Base-by-base conservation (phyloP, 2,329 filamentous ascomycete genomes). In the Pseudocercospora pini-densiflorae region DNA sequence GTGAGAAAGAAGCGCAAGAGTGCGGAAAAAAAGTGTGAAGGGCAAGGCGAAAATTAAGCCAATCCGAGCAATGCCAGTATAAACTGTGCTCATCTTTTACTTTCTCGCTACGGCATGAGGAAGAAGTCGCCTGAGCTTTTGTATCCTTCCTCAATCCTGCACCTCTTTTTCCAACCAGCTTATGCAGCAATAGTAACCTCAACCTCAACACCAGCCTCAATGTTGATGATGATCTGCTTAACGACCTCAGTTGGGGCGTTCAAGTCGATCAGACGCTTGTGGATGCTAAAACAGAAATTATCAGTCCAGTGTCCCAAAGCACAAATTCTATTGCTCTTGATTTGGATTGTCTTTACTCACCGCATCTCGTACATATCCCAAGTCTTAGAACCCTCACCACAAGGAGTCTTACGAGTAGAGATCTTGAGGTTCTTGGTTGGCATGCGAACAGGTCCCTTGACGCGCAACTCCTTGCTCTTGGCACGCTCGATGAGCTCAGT, bases 371-470 rank as follows among this genome's bases (percentile, higher is more conserved):
- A 99, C 84, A 88, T 90, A 83, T 98, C 95, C 95, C 95, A 99
- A 81, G 95, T 99, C 93, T 99, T 99, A 85, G 92, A 96, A 86
- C 95, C 95, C 90, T 99, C 95, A 92, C 95, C 95, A 86, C 92
- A 95, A 83, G 95, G 95, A 74, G 95, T 98, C 92, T 99, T 99
- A 81, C 95, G 92, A 88, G 95, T 97, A 82, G 92, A 93, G 88
- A 97, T 89, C 88, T 95, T 93, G 79, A 98, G 89, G 82, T 89
- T 92, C 91, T 97, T 97, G 87, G 94, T 97, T 78, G 95, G 93
- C 79, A 97, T 91, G 80, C 94, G 93, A 84, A 98, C 94, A 81
- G 94, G 93, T 80, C 95, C 94, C 91, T 98, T 98, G 87, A 97
- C 93, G 82, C 92, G 91, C 80, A 99, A 92, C 82, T 96, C 93